Evolutionary conservation across 495 filamentous ascomycete genomes (phyloP), one percentile per base, ranked within the genome.

Genomic region (Aspergillus sclerotiicarbonarius): DNA sequence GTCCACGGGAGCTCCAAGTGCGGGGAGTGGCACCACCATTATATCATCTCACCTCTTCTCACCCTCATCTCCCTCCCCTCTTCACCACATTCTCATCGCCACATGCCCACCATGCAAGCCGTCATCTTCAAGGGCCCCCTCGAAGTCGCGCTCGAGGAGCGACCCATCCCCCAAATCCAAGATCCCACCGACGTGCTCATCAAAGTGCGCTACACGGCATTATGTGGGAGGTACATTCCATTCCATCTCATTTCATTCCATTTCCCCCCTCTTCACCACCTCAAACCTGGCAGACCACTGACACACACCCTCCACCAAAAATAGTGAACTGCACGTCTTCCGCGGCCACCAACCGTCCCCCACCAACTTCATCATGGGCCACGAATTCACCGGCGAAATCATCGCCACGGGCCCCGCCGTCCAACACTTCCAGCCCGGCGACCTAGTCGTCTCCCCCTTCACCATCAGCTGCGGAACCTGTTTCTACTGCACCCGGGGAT

Each of bases 281-380:
- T 44, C 41, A 19, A 44, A 44, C n/a, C 41, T 44, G n/a, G n/a
- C n/a, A n/a, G n/a, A n/a, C n/a, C n/a, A n/a, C n/a, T n/a, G n/a
- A n/a, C n/a, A n/a, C n/a, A n/a, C n/a, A n/a, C n/a, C n/a, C n/a
- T n/a, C n/a, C n/a, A n/a, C n/a, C n/a, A n/a, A n/a, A n/a, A n/a
- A n/a, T n/a, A 45, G 52, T 54, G 91, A 94, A 61, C 77, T 94
- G 25, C 90, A 95, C 71, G 82, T 87, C 47, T 93, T 85, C 72
- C 82, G 90, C 32, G 90, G 89, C 50, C 86, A 89, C 70, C 82
- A 87, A 62, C 72, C 80, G 10, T 75, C 64, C 31, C 66, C 68
- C 4, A 72, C 77, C 10, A 80, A 72, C 39, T 87, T 84, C 65
- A 82, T 86, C 61, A 82, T 82, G 67, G 71, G 70, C n/a, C 71